phyloP scores from a whole-genome alignment of 176 grass and related monocot species.

The Raddia distichophylla region DNA sequence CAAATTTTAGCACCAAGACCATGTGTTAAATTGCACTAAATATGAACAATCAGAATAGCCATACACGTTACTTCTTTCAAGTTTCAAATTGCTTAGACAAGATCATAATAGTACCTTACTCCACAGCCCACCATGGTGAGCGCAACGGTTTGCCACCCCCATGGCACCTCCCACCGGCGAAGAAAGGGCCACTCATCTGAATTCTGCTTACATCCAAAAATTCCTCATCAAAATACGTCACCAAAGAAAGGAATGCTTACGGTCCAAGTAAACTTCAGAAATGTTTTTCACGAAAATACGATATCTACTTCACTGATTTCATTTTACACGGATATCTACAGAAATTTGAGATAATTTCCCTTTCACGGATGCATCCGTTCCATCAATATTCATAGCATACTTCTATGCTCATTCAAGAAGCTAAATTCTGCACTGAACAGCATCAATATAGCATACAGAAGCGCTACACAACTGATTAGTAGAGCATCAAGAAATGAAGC shows the following conservation, averaged over 20 bases:
- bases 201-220: conserved; percentile 39
- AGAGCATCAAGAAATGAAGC: neutral
- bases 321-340: neutral
- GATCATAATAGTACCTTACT: conserved; percentile 66
- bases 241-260: conserved; percentile 13
- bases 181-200: conserved; percentile 61
- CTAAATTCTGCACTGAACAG: conserved; percentile 16
- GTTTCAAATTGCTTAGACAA: neutral
- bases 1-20: neutral
- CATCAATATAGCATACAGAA: neutral
- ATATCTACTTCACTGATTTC: neutral
- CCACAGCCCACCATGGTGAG: conserved; percentile 76
- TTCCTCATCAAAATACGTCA: neutral
- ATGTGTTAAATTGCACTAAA: neutral
- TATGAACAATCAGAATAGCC: neutral
- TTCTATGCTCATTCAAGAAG: neutral
- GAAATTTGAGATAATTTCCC: neutral
- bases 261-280: conserved; percentile 3
- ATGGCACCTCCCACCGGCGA: conserved; percentile 87
- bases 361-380: neutral
- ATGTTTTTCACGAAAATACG: neutral
- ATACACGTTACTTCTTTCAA: neutral
- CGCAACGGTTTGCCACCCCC: conserved; percentile 79
- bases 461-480: neutral
- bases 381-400: neutral